phyloP scores from a whole-genome alignment of 2,329 filamentous ascomycete species.

The Triangularia setosa region DNA sequence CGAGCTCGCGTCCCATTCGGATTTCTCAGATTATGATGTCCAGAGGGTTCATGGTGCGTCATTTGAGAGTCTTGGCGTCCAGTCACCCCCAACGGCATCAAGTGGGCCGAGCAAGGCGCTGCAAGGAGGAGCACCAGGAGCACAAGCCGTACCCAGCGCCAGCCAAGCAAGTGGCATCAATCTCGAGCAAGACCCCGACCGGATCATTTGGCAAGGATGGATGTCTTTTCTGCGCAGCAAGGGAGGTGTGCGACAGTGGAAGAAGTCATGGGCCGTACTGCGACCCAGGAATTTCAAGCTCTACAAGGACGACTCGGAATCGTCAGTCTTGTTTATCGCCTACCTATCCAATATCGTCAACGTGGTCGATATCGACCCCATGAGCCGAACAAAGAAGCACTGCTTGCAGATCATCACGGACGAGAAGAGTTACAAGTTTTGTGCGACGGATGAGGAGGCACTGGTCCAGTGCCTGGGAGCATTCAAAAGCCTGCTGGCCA shows the following conservation, averaged over 20 bases:
- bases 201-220: slow-evolving; percentile 92
- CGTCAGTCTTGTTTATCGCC: slow-evolving; percentile 78
- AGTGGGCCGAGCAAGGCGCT: slow-evolving; percentile 31
- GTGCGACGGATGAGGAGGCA: slow-evolving; percentile 73
- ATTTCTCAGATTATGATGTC: slow-evolving; percentile 71
- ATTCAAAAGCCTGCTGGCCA: slow-evolving; percentile 79
- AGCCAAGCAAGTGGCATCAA: slow-evolving; percentile 60
- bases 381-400: slow-evolving; percentile 77
- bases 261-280: slow-evolving; percentile 88
- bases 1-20: slow-evolving; percentile 75
- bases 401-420: slow-evolving; percentile 94
- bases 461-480: slow-evolving; percentile 83
- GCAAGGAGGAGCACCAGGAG: slow-evolving; percentile 39
- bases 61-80: slow-evolving; percentile 46
- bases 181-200: slow-evolving; percentile 67
- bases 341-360: slow-evolving; percentile 77
- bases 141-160: slow-evolving; percentile 51
- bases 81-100: slow-evolving; percentile 32
- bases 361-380: slow-evolving; percentile 85
- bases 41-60: slow-evolving; percentile 47
- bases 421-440: slow-evolving; percentile 78
- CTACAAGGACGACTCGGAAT: slow-evolving; percentile 92
- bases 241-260: slow-evolving; percentile 85
- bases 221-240: slow-evolving; percentile 80
- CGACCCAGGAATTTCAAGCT: slow-evolving; percentile 79